These are phyloP conservation scores for Leucocoprinus gongylophorus DNA, from an alignment of 1,284 basidiomycete genomes.

Conservation along the genomic window DNA sequence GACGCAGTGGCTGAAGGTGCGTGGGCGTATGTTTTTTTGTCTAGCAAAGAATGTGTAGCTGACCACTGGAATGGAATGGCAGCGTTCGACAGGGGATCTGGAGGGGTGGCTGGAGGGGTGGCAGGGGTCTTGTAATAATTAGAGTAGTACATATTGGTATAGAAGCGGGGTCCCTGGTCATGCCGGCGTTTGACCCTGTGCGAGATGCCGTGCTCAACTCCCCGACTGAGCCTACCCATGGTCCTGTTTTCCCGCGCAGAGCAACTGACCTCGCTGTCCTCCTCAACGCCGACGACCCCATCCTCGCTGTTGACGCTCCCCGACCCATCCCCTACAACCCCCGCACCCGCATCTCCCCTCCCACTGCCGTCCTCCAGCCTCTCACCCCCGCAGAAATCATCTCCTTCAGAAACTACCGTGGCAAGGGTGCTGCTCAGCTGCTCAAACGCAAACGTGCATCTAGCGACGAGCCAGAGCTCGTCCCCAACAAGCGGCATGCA, in stretches of 20 bases:
- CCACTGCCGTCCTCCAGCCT: slow-evolving; percentile 56
- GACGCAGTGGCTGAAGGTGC: slow-evolving; percentile 53
- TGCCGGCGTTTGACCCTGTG: slow-evolving; percentile 80
- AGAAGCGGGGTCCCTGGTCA: slow-evolving; percentile 21
- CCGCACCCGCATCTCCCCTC: slow-evolving; percentile 49
- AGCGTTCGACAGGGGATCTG: slow-evolving; percentile 56
- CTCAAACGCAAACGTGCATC: slow-evolving; percentile 49
- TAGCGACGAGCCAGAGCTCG: slow-evolving; percentile 35
- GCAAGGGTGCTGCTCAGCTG: slow-evolving; percentile 49
- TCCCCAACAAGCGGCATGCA: slow-evolving; percentile 44
- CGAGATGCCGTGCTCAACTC: slow-evolving; percentile 75
- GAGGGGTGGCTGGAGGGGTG: slow-evolving; percentile 51
- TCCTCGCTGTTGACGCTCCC: slow-evolving; percentile 14
- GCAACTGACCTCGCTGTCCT: slow-evolving; percentile 66
- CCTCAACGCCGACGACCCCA: slow-evolving; percentile 46
- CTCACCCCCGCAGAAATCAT: slow-evolving; percentile 58
- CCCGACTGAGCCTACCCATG: slow-evolving; percentile 27
- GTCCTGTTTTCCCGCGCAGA: slow-evolving; percentile 15
- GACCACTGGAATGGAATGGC: slow-evolving; percentile 2
- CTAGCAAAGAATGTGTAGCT: slow-evolving; percentile 5
- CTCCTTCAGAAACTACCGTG: slow-evolving; percentile 50
- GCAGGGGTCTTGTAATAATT: slow-evolving; percentile 20
- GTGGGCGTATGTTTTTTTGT: slow-evolving; percentile 14
- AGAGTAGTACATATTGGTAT: background rate
- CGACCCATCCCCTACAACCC: slow-evolving; percentile 53